These are phyloP conservation scores for Aegilops speltoides DNA, from an alignment of 176 grass and related monocot species.

Conservation along the genomic window DNA sequence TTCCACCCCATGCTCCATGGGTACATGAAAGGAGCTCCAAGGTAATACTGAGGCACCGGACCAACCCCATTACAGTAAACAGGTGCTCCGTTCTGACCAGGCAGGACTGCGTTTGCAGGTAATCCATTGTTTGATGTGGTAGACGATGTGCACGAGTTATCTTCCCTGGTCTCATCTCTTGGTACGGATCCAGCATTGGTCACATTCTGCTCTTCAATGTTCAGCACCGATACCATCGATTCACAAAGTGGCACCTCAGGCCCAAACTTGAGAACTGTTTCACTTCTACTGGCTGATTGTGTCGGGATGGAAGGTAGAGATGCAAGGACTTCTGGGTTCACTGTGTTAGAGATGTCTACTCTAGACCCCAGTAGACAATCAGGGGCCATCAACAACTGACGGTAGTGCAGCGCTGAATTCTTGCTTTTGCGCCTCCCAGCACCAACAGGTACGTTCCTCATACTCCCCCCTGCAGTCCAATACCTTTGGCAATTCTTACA, in stretches of 20 bases:
- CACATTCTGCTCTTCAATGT: slow-evolving; percentile 59
- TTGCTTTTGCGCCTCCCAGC: slow-evolving; percentile 85
- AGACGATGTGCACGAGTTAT: slow-evolving; percentile 40
- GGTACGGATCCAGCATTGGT: slow-evolving; percentile 22
- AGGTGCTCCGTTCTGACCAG: slow-evolving; percentile 40
- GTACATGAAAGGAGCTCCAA: slow-evolving; percentile 69
- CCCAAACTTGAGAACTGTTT: slow-evolving; percentile 74
- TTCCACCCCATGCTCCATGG: slow-evolving; percentile 71
- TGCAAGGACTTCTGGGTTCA: slow-evolving; percentile 38
- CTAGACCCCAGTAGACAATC: slow-evolving; percentile 50
- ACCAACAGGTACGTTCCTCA: slow-evolving; percentile 87
- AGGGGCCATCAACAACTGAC: slow-evolving; percentile 56
- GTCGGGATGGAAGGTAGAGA: slow-evolving; percentile 33
- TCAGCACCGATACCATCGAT: slow-evolving; percentile 77
- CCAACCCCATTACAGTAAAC: slow-evolving; percentile 55
- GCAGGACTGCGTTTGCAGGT: slow-evolving; percentile 13
- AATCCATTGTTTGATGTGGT: slow-evolving; percentile 32
- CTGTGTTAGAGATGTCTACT: slow-evolving; percentile 40
- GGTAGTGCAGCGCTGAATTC: slow-evolving; percentile 52
- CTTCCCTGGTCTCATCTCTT: slow-evolving; percentile 43
- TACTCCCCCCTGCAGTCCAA: slow-evolving; percentile 81
- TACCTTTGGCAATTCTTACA: slow-evolving; percentile 91
- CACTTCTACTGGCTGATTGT: slow-evolving; percentile 38
- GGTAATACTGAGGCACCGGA: slow-evolving; percentile 63
- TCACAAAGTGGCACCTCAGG: slow-evolving; percentile 80